phyloP scores from a whole-genome alignment of 169 alveolate genomes.

The Eimeria brunetti region DNA sequence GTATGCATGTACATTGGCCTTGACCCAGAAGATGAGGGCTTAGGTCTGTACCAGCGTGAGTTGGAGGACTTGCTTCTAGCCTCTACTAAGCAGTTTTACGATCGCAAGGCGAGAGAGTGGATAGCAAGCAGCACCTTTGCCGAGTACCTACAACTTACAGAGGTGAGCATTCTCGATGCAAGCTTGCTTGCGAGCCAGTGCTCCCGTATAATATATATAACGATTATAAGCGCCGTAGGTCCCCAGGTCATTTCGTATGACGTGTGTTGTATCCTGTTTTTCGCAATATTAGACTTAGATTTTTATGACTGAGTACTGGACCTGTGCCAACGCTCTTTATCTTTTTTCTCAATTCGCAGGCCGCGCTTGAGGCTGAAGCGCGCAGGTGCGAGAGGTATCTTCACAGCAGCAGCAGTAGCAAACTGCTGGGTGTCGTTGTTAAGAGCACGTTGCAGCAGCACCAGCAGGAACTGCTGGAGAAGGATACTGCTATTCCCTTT shows the following conservation, averaged over 20 bases:
- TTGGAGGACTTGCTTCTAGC: constrained; percentile 82
- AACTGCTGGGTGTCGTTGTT: constrained; percentile 79
- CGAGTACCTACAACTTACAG: constrained; percentile 82
- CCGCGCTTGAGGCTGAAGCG: constrained; percentile 79
- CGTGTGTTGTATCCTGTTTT: not conserved
- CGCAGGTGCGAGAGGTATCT: constrained; percentile 71
- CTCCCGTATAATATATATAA: not conserved
- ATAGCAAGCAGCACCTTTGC: constrained; percentile 78
- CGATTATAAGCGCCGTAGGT: no score
- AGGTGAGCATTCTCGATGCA: constrained; percentile 47
- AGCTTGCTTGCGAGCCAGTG: not conserved
- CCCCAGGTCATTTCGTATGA: not conserved
- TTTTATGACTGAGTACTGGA: not conserved
- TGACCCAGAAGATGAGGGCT: constrained; percentile 75
- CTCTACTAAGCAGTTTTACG: constrained; percentile 77
- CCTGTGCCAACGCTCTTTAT: not conserved
- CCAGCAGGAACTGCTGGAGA: constrained; percentile 78
- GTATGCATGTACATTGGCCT: constrained; percentile 80
- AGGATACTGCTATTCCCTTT: constrained; percentile 77
- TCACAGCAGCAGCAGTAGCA: constrained; percentile 78
- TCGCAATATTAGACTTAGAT: not conserved
- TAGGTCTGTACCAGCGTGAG: constrained; percentile 80
- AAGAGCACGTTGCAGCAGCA: constrained; percentile 69
- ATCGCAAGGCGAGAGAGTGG: constrained; percentile 81
- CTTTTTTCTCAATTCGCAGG: constrained; percentile 42